phyloP scores from a whole-genome alignment of 2,329 filamentous ascomycete species.

The Epichloe coenophiala region DNA sequence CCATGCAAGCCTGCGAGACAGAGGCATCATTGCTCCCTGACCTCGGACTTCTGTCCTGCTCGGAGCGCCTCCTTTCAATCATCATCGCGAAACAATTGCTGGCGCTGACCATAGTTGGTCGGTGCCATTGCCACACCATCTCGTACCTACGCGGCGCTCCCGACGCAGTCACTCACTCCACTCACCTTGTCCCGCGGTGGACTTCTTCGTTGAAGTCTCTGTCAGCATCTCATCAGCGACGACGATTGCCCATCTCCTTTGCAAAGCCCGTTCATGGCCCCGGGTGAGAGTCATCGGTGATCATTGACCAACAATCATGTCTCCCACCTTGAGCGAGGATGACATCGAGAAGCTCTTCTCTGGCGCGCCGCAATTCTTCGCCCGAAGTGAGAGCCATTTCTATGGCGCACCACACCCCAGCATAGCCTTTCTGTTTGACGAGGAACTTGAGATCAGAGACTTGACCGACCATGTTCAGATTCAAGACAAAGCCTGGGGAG shows the following conservation, averaged over 20 bases:
- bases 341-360: slow-evolving; percentile 60
- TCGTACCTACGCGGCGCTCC: neutral
- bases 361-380: slow-evolving; percentile 61
- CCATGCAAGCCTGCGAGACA: neutral
- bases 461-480: slow-evolving; percentile 51
- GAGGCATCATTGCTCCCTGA: neutral
- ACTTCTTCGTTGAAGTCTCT: neutral
- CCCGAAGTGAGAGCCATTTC: slow-evolving; percentile 44
- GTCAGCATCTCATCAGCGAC: neutral
- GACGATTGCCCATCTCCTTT: neutral
- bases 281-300: slow-evolving; percentile 21
- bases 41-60: neutral
- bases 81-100: neutral
- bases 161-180: neutral
- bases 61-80: neutral
- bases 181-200: neutral
- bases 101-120: neutral
- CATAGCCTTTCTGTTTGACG: slow-evolving; percentile 56
- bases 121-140: neutral
- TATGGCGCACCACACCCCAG: slow-evolving; percentile 47
- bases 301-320: slow-evolving; percentile 42
- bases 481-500: slow-evolving; percentile 49
- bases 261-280: slow-evolving; percentile 1
- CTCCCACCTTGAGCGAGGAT: slow-evolving; percentile 40
- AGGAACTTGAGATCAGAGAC: slow-evolving; percentile 45